Evolutionary conservation across 1,284 basidiomycete species (phyloP), one percentile per base, ranked within the genome.

Genomic region (Rhizoctonia solani): DNA sequence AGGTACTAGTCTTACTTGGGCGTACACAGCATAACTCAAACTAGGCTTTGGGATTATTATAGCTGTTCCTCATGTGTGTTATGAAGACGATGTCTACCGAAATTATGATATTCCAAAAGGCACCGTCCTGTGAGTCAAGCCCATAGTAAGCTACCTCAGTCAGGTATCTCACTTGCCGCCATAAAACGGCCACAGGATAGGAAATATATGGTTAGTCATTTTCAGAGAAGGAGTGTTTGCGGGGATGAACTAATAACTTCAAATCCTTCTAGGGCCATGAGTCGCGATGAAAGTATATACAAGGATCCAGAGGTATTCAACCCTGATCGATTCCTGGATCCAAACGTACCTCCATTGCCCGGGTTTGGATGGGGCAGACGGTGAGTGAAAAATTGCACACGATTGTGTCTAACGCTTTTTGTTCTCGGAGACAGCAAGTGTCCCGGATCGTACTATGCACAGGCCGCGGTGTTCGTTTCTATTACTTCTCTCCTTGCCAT

Each of bases 91-190:
- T n/a, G 54, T 42, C 3, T 56, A 56, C 29, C 39, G 25, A 16
- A 41, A 27, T 1, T 56, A 56, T 16, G 19, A 42, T 9, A 56
- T 56, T 29, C 54, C 54, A 9, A 56, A 56, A 37, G 54, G 54
- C 1, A 19, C 54, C 3, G 44, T 41, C 16, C n/a, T 56, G 54
- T 56, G 27, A 29, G 54, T 59, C 14, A 21, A 63, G 29, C 1
- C 16, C 32, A 2, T 32, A 47, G 5, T 13, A 23, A 4, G 30
- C 52, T 34, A 21, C 16, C 37, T 39, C 37, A 39, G 16, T 39
- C 16, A 8, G 37, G 37, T 16, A 8, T 39, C 8, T 39, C 9
- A 16, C 8, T 16, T 39, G 16, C 37, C 37, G 9, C 37, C 37
- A 16, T 47, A n/a, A n/a, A n/a, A n/a, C n/a, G n/a, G n/a, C n/a